These are phyloP conservation scores for Penicillium diatomitis DNA, from an alignment of 495 filamentous ascomycete species.

Conservation along the genomic window DNA sequence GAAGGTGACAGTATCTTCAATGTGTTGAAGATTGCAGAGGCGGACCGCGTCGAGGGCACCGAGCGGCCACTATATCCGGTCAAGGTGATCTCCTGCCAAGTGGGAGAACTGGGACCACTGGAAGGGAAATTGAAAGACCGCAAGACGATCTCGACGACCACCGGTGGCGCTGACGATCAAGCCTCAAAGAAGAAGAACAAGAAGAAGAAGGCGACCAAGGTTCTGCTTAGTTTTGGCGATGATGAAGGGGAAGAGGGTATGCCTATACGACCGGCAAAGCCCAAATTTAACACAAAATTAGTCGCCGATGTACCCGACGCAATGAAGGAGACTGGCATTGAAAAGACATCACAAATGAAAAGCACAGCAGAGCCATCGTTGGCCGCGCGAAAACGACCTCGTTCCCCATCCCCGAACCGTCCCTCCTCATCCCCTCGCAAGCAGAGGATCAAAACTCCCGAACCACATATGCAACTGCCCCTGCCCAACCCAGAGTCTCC, in stretches of 20 bases:
- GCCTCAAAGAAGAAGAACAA: conserved; percentile 65
- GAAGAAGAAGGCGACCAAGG: conserved; percentile 64
- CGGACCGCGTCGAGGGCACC: conserved; percentile 67
- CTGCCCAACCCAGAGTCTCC: conserved; percentile 41
- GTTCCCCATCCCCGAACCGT: conserved; percentile 18
- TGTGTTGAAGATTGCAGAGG: conserved; percentile 82
- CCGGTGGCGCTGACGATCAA: conserved; percentile 28
- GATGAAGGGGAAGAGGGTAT: conserved; percentile 64
- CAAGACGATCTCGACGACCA: conserved; percentile 29
- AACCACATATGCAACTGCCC: conserved; percentile 36
- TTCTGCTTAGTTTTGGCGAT: conserved; percentile 79
- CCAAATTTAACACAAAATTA: conserved; percentile 84
- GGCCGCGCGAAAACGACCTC: conserved; percentile 20
- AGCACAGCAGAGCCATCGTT: not conserved
- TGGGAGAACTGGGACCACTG: conserved; percentile 71
- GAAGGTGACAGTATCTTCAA: conserved; percentile 95
- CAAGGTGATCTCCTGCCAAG: conserved; percentile 68
- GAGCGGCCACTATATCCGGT: conserved; percentile 84
- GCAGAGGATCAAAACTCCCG: conserved; percentile 24
- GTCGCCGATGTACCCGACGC: conserved; percentile 42
- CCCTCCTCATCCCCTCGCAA: conserved; percentile 20
- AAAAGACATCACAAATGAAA: conserved; percentile 3
- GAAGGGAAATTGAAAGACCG: conserved; percentile 80
- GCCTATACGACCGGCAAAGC: conserved; percentile 60
- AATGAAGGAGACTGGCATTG: conserved; percentile 8